A percentile compares a stretch with the other conserved stretches of the same genome.
Conservation (phyloP, 2,329 filamentous ascomycete species). For the Ophiostoma piceae region DNA sequence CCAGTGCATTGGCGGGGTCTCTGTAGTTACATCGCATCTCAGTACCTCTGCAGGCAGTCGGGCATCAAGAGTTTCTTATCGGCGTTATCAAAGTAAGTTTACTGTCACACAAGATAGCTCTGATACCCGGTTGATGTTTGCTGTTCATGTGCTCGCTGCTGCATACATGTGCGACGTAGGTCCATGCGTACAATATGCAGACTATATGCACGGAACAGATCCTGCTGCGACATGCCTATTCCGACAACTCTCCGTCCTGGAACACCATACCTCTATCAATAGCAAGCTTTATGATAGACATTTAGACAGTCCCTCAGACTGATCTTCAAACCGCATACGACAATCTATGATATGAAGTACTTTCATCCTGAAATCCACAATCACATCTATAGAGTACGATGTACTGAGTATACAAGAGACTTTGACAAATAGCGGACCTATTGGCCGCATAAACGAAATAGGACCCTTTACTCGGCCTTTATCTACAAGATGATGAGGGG, state of each 20-base stretch:
- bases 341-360: too few species aligned
- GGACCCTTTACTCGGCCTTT: not conserved
- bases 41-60: not conserved
- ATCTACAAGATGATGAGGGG: not conserved
- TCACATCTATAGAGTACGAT: not conserved
- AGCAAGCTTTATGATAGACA: too few species aligned
- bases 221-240: not conserved
- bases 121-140: not conserved
- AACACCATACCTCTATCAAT: not conserved
- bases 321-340: too few species aligned
- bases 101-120: not conserved
- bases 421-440: not conserved
- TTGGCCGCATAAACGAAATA: not conserved
- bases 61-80: not conserved
- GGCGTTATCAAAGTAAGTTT: too few species aligned
- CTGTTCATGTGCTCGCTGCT: not conserved
- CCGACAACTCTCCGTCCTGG: not conserved
- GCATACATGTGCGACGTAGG: not conserved
- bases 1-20: not conserved
- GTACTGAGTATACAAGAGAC: not conserved
- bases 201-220: not conserved
- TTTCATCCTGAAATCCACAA: too few species aligned
- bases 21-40: not conserved
- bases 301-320: too few species aligned
- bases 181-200: not conserved